Evolutionary conservation across 2,329 filamentous ascomycete species (phyloP).

Genomic region (Fusarium torulosum): DNA sequence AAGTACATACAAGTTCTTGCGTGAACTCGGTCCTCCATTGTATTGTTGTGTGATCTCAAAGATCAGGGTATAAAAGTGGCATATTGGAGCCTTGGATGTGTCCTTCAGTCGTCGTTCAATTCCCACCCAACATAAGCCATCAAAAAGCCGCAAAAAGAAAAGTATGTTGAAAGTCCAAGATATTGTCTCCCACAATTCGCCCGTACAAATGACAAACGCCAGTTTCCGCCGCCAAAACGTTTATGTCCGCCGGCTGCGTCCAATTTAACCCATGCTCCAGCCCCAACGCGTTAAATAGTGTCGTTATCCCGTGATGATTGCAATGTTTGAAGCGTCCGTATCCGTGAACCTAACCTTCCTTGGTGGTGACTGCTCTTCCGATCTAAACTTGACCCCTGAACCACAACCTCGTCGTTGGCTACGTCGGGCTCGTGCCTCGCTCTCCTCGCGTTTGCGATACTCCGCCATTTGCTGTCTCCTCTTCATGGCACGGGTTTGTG

Average conservation of each 20-base stretch:
- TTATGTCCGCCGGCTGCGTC: constrained; percentile 5
- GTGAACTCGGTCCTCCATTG: constrained; percentile 9
- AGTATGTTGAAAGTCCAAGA: constrained; percentile 1
- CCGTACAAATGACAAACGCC: constrained; percentile 32
- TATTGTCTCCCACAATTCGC: constrained; percentile 5
- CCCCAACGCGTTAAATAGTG: constrained; percentile 1
- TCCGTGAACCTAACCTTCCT: constrained; percentile 59
- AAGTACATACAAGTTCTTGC: constrained; percentile 7
- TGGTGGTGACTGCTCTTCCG: constrained; percentile 39
- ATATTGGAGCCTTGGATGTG: constrained; percentile 24
- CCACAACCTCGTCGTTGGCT: constrained; percentile 63
- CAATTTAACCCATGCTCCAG: background rate
- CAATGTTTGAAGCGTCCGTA: constrained; percentile 52
- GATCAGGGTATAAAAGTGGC: constrained; percentile 39
- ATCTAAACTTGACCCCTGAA: constrained; percentile 43
- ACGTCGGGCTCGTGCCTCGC: constrained; percentile 68
- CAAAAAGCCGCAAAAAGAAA: constrained; percentile 11
- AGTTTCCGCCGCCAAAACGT: constrained; percentile 17
- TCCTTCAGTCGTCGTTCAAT: constrained; percentile 20
- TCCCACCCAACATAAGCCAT: constrained; percentile 6
- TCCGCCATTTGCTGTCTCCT: constrained; percentile 72
- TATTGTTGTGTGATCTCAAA: constrained; percentile 20
- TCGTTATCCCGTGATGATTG: constrained; percentile 50
- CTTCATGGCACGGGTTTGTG: constrained; percentile 68
- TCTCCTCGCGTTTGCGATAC: constrained; percentile 71